These are phyloP conservation scores for Aspergillus ellipticus DNA, from an alignment of 495 filamentous ascomycete genomes.

Conservation along the genomic window DNA sequence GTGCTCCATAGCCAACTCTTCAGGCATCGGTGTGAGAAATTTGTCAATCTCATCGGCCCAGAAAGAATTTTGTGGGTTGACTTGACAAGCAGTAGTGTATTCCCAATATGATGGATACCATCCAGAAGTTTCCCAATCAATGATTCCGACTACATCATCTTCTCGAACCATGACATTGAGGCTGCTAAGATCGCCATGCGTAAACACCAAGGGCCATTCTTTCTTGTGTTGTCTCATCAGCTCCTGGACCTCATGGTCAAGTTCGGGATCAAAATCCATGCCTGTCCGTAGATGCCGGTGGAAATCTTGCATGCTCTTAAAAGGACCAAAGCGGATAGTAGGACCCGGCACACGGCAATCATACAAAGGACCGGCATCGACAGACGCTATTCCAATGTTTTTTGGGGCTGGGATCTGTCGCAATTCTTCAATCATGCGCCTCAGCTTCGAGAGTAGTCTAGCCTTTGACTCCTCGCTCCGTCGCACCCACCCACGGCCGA, in stretches of 20 bases:
- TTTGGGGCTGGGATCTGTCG: conserved; percentile 33
- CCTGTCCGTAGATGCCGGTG: conserved; percentile 39
- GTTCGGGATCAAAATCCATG: conserved; percentile 30
- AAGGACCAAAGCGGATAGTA: conserved; percentile 38
- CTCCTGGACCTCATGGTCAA: conserved; percentile 30
- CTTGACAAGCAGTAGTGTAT: conserved; percentile 47
- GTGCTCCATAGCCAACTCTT: conserved; percentile 47
- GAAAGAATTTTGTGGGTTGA: conserved; percentile 45
- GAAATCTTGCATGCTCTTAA: conserved; percentile 38
- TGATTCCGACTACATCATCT: conserved; percentile 42
- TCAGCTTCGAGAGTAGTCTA: conserved; percentile 44
- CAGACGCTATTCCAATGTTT: conserved; percentile 31
- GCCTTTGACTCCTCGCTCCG: conserved; percentile 37
- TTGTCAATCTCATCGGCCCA: conserved; percentile 48
- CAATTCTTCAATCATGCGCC: conserved; percentile 36
- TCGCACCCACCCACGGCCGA: conserved; percentile 27
- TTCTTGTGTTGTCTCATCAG: conserved; percentile 34
- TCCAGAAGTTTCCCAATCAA: conserved; percentile 52
- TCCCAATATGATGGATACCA: conserved; percentile 53
- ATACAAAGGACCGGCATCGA: conserved; percentile 38
- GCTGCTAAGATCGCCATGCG: conserved; percentile 42
- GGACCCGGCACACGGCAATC: conserved; percentile 34
- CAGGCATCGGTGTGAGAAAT: conserved; percentile 42
- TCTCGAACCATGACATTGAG: conserved; percentile 39
- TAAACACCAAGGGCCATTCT: conserved; percentile 33